These are phyloP conservation scores for Phaffomyces opuntiae DNA, from an alignment of 805 yeast species.

Conservation along the genomic window DNA sequence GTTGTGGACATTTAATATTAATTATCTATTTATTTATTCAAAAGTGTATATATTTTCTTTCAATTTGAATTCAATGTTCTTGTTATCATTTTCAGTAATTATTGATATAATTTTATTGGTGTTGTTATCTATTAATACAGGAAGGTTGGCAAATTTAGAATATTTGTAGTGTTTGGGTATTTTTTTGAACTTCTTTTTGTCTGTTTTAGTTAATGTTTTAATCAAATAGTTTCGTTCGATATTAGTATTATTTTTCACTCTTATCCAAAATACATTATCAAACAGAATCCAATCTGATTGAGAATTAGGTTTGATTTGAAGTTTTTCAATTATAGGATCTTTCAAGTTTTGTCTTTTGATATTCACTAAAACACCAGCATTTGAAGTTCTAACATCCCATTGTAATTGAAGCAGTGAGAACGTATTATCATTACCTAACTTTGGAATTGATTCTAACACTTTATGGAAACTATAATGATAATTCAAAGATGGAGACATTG, in stretches of 20 bases:
- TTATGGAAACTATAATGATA: constrained; percentile 20
- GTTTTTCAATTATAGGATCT: constrained; percentile 9
- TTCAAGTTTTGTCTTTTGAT: constrained; percentile 16
- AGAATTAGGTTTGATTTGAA: constrained; percentile 9
- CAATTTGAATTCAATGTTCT: constrained; percentile 7
- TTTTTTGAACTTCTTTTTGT: constrained; percentile 2
- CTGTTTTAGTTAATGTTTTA: constrained; percentile 12
- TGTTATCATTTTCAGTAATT: constrained; percentile 7
- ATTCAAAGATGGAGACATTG: constrained; percentile 22
- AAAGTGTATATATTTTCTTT: constrained; percentile 20
- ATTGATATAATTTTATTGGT: constrained; percentile 9
- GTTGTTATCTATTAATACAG: constrained; percentile 14
- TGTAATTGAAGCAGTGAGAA: constrained; percentile 20
- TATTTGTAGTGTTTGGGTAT: constrained; percentile 13
- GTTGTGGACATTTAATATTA: constrained; percentile 10
- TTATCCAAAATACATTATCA: constrained; percentile 36
- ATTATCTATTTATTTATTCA: background rate
- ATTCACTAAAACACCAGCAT: background rate
- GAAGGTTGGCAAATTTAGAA: constrained; percentile 11
- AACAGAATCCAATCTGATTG: constrained; percentile 30
- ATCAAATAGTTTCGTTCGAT: constrained; percentile 7
- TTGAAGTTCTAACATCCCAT: constrained; percentile 12
- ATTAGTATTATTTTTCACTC: constrained; percentile 8
- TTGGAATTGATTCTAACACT: constrained; percentile 8
- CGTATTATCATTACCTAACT: constrained; percentile 1